Percentiles rank a stretch among this genome's conserved stretches.
These are phyloP conservation scores for Capsicum baccatum DNA, from an alignment of 257 asterid species.

Conservation along the genomic window DNA sequence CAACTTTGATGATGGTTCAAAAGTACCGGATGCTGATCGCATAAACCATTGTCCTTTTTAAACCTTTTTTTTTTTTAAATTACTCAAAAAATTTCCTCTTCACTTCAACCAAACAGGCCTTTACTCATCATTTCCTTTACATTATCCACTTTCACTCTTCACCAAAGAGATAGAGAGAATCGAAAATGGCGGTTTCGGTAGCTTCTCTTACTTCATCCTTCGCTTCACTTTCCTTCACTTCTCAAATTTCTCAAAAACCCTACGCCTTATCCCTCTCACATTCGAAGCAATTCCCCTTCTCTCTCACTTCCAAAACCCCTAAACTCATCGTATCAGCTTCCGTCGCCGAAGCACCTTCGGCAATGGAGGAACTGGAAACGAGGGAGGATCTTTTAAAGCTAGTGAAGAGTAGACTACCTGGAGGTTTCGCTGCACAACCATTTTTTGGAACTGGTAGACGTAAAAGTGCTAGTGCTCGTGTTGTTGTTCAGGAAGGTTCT, in stretches of 20 bases:
- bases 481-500: slow-evolving; percentile 92
- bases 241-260: slow-evolving; percentile 66
- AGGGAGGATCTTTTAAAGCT: slow-evolving; percentile 53
- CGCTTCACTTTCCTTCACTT: slow-evolving; percentile 81
- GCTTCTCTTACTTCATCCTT: slow-evolving; percentile 74
- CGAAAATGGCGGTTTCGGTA: slow-evolving; percentile 56
- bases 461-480: slow-evolving; percentile 92
- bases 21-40: too few relatives aligned
- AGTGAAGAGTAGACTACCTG: slow-evolving; percentile 91
- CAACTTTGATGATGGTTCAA: too few relatives aligned
- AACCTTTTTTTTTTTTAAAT: too few relatives aligned
- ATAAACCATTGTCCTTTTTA: background rate
- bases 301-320: slow-evolving; percentile 45
- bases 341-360: slow-evolving; percentile 46
- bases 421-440: slow-evolving; percentile 94
- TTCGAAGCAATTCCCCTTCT: slow-evolving; percentile 44
- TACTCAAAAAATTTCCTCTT: background rate
- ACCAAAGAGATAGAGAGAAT: background rate
- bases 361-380: slow-evolving; percentile 49
- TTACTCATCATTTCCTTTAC: background rate
- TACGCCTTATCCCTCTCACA: slow-evolving; percentile 45
- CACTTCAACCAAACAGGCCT: background rate
- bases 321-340: slow-evolving; percentile 48
- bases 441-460: slow-evolving; percentile 88
- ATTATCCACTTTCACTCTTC: slow-evolving; percentile 15